phyloP scores from a whole-genome alignment of 352 stramenopile species.

The Globisporangium takayamanum region DNA sequence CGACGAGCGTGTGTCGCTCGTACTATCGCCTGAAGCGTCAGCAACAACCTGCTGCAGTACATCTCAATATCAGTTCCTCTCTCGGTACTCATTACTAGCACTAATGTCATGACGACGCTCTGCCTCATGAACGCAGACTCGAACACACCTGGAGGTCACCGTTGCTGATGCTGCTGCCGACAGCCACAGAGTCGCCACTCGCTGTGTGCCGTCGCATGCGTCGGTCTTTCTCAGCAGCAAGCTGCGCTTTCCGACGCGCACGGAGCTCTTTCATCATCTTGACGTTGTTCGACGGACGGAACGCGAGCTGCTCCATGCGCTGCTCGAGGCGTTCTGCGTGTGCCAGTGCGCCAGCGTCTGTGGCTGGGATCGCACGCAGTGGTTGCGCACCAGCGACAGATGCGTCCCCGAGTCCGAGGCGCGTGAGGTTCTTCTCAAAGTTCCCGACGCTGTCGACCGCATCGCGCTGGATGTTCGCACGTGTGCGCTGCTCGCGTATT shows the following conservation, averaged over 20 bases:
- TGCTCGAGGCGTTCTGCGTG: constrained; percentile 42
- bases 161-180: not conserved
- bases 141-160: not conserved
- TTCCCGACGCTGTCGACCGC: constrained; percentile 31
- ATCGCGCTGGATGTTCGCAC: constrained; percentile 30
- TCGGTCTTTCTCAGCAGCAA: constrained; percentile 62
- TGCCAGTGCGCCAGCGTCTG: constrained; percentile 28
- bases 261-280: constrained; percentile 84
- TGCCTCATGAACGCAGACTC: not conserved
- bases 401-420: constrained; percentile 32
- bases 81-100: no score
- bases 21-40: no score
- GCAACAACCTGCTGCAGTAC: no score
- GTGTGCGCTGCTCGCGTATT: constrained; percentile 20
- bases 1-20: no score
- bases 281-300: constrained; percentile 67
- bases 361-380: constrained; percentile 32
- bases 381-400: constrained; percentile 15
- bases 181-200: constrained; percentile 18
- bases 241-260: constrained; percentile 52
- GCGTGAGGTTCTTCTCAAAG: constrained; percentile 65
- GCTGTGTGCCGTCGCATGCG: constrained; percentile 42
- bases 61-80: no score
- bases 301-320: constrained; percentile 45
- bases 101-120: no score